Percentiles rank a stretch among this genome's conserved stretches.
These are phyloP conservation scores for Erodium maritimum DNA, from an alignment of 345 rosid species.

Conservation along the genomic window DNA sequence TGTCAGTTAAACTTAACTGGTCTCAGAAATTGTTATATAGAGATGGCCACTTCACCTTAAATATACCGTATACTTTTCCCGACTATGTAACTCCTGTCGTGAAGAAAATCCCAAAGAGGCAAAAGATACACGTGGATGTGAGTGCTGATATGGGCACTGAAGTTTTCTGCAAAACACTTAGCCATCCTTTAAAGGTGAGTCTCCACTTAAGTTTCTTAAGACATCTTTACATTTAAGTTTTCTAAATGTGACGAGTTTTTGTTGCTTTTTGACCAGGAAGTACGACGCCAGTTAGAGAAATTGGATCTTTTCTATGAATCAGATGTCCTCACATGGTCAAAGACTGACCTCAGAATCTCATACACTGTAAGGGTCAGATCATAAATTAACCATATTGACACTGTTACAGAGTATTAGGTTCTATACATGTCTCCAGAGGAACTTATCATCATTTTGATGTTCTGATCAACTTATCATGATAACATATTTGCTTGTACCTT, in stretches of 20 bases:
- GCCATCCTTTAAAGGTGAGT: constrained; percentile 81
- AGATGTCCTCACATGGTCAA: constrained; percentile 78
- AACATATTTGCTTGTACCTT: background rate
- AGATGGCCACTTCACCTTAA: constrained; percentile 47
- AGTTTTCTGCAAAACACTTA: constrained; percentile 49
- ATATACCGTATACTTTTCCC: constrained; percentile 70
- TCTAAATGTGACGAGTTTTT: background rate
- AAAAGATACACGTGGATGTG: constrained; percentile 64
- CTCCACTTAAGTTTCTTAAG: constrained; percentile 1
- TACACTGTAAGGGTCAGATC: constrained; percentile 39
- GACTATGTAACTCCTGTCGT: constrained; percentile 75
- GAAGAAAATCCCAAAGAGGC: constrained; percentile 59
- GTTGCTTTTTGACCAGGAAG: constrained; percentile 33
- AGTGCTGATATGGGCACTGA: constrained; percentile 49
- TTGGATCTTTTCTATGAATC: constrained; percentile 59
- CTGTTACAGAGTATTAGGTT: constrained; percentile 1
- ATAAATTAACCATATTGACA: background rate
- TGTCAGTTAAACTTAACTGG: constrained; percentile 65
- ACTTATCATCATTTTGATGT: background rate
- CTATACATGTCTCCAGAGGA: background rate
- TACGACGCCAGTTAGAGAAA: constrained; percentile 44
- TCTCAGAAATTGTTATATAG: constrained; percentile 51
- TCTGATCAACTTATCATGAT: background rate
- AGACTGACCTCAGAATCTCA: constrained; percentile 53
- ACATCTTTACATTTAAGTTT: background rate